phyloP scores from a whole-genome alignment of 2,329 filamentous ascomycete genomes.

The Cercospora sesami region DNA sequence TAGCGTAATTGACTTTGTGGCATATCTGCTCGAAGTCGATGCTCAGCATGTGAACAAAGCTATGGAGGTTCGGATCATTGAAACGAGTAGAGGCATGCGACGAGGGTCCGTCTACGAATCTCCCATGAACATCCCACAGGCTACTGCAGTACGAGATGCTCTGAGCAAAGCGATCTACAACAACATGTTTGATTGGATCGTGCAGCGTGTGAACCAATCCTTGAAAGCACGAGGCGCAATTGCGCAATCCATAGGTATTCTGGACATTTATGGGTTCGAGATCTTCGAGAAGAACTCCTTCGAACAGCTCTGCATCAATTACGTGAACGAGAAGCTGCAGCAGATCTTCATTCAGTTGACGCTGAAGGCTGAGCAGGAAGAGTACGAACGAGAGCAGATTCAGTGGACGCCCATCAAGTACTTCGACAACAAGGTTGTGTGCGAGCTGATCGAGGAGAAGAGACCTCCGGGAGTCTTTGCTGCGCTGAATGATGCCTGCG shows the following conservation, averaged over 20 bases:
- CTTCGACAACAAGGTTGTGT: conserved; percentile 99
- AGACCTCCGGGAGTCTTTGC: conserved; percentile 91
- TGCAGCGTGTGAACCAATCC: conserved; percentile 87
- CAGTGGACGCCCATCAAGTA: conserved; percentile 99
- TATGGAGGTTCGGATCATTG: conserved; percentile 84
- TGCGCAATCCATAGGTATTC: conserved; percentile 85
- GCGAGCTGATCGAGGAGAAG: conserved; percentile 90
- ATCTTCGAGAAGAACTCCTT: conserved; percentile 99
- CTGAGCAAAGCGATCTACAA: conserved; percentile 94
- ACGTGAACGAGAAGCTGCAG: conserved; percentile 98
- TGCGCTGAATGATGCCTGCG: conserved; percentile 94
- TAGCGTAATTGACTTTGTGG: conserved; percentile 90
- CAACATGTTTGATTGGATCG: conserved; percentile 99
- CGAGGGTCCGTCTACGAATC: conserved; percentile 69
- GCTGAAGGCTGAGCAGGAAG: conserved; percentile 93
- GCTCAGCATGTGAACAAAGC: conserved; percentile 77
- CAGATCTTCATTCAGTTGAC: conserved; percentile 99
- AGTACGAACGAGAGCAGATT: conserved; percentile 94
- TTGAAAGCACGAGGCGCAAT: conserved; percentile 74
- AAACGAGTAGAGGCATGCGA: conserved; percentile 65
- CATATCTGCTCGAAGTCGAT: conserved; percentile 88
- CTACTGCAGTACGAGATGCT: conserved; percentile 82
- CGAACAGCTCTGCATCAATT: conserved; percentile 99
- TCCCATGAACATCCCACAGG: conserved; percentile 84
- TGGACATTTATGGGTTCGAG: conserved; percentile 99